Percentiles rank a stretch among this genome's conserved stretches.
These are phyloP conservation scores for Purpureocillium lavendulum DNA, from an alignment of 2,329 filamentous ascomycete genomes.

Conservation along the genomic window DNA sequence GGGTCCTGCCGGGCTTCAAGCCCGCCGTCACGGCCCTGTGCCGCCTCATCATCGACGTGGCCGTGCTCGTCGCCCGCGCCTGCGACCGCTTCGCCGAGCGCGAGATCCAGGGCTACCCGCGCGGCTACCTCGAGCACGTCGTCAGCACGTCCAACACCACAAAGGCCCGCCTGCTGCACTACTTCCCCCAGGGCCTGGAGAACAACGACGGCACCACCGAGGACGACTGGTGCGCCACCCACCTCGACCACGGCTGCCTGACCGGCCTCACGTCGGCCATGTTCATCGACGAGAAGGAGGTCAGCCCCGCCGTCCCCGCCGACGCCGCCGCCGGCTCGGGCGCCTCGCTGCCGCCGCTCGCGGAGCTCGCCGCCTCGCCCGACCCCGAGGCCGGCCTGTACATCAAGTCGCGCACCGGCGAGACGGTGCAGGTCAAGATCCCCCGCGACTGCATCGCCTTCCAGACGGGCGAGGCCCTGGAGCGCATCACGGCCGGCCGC, in stretches of 20 bases:
- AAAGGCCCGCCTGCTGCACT: slow-evolving; percentile 87
- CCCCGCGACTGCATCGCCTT: slow-evolving; percentile 89
- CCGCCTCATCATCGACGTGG: slow-evolving; percentile 78
- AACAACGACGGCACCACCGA: slow-evolving; percentile 34
- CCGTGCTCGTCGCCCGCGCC: slow-evolving; percentile 78
- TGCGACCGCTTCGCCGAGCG: slow-evolving; percentile 79
- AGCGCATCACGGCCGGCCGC: slow-evolving; percentile 81
- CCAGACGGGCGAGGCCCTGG: slow-evolving; percentile 87
- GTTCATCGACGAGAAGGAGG: slow-evolving; percentile 73
- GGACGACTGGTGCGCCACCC: slow-evolving; percentile 91
- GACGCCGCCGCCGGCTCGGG: slow-evolving; percentile 10
- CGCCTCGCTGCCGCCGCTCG: slow-evolving; percentile 40
- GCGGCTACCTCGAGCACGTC: slow-evolving; percentile 76
- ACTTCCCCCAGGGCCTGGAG: slow-evolving; percentile 58
- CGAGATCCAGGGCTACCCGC: slow-evolving; percentile 69
- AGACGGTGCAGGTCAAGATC: slow-evolving; percentile 85
- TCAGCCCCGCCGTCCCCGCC: slow-evolving; percentile 25
- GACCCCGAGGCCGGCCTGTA: slow-evolving; percentile 86
- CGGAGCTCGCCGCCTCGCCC: slow-evolving; percentile 67
- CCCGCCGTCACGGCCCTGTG: slow-evolving; percentile 68
- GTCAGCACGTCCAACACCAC: slow-evolving; percentile 80
- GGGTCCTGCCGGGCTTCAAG: slow-evolving; percentile 67
- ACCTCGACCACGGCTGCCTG: slow-evolving; percentile 86
- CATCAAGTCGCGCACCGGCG: slow-evolving; percentile 76
- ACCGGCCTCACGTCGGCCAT: slow-evolving; percentile 92